Evolutionary conservation across 2,329 filamentous ascomycete genomes (phyloP).

Genomic region (Talaromyces sp.): DNA sequence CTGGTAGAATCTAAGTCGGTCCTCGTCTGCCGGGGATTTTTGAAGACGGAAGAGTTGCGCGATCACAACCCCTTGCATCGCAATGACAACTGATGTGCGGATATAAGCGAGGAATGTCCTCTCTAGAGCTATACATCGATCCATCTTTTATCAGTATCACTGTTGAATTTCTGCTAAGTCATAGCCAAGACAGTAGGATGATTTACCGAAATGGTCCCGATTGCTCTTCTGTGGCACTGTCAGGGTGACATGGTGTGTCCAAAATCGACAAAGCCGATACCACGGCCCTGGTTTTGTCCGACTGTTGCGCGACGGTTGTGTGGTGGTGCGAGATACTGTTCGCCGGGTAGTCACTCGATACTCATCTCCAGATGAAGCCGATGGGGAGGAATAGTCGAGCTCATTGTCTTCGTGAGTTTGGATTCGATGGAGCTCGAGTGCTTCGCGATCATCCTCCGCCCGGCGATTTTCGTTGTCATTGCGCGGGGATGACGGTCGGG

Average conservation of each 20-base stretch:
- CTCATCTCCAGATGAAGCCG: conserved; percentile 38
- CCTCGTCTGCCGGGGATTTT: conserved; percentile 32
- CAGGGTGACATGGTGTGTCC: conserved; percentile 60
- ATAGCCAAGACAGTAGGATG: neutral
- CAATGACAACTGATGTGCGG: conserved; percentile 69
- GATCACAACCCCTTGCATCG: conserved; percentile 66
- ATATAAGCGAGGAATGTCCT: conserved; percentile 75
- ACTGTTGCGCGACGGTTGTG: conserved; percentile 14
- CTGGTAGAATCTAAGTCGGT: conserved; percentile 60
- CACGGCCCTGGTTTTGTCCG: conserved; percentile 50
- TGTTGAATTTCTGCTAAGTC: too few species aligned
- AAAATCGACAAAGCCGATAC: conserved; percentile 77
- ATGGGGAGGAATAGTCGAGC: conserved; percentile 26
- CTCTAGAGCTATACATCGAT: conserved; percentile 62
- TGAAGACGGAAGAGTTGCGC: conserved; percentile 70
- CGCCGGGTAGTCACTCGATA: conserved; percentile 29
- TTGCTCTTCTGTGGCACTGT: conserved; percentile 44
- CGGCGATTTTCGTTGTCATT: neutral
- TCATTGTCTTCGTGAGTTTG: conserved; percentile 32
- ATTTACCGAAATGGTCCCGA: conserved; percentile 46
- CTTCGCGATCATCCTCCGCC: conserved; percentile 7
- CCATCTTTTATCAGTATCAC: neutral
- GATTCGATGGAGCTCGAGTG: conserved; percentile 34
- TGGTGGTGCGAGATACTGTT: conserved; percentile 22
- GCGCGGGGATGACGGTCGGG: conserved; percentile 10